phyloP scores from a whole-genome alignment of 805 yeast species.

The Hyphopichia homilentoma region DNA sequence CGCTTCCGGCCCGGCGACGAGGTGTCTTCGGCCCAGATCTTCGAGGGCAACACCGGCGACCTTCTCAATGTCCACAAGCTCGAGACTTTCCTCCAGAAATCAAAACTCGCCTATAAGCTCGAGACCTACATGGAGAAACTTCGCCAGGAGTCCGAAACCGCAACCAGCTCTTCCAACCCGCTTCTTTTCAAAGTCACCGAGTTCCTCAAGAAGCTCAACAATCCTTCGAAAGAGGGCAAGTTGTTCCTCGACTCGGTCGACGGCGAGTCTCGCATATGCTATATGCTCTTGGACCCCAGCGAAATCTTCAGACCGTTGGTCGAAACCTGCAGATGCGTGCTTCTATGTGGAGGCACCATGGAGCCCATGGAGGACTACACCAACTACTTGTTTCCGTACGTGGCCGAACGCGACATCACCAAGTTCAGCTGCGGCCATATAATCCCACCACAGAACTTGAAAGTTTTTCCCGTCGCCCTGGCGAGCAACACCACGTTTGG shows the following conservation, averaged over 20 bases:
- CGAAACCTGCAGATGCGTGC: conserved; percentile 61
- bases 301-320: conserved; percentile 63
- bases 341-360: conserved; percentile 95
- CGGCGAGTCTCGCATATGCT: conserved; percentile 44
- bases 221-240: conserved; percentile 78
- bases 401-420: conserved; percentile 34
- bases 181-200: conserved; percentile 61
- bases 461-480: conserved; percentile 50
- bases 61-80: conserved; percentile 65
- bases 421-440: conserved; percentile 79
- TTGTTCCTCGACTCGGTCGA: conserved; percentile 55
- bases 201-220: conserved; percentile 61
- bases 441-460: conserved; percentile 65
- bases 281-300: conserved; percentile 78
- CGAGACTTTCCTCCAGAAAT: conserved; percentile 55
- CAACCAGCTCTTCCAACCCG: conserved; percentile 39
- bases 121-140: conserved; percentile 58
- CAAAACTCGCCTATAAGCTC: conserved; percentile 81
- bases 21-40: conserved; percentile 49
- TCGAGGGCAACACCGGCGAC: conserved; percentile 62
- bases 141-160: conserved; percentile 8
- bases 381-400: conserved; percentile 61
- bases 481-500: conserved; percentile 36
- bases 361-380: conserved; percentile 77
- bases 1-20: conserved; percentile 51